Percentiles rank a stretch among this genome's conserved stretches.
phyloP scores from a whole-genome alignment of 1,139 yeast genomes.

The Martiniozyma asiatica region DNA sequence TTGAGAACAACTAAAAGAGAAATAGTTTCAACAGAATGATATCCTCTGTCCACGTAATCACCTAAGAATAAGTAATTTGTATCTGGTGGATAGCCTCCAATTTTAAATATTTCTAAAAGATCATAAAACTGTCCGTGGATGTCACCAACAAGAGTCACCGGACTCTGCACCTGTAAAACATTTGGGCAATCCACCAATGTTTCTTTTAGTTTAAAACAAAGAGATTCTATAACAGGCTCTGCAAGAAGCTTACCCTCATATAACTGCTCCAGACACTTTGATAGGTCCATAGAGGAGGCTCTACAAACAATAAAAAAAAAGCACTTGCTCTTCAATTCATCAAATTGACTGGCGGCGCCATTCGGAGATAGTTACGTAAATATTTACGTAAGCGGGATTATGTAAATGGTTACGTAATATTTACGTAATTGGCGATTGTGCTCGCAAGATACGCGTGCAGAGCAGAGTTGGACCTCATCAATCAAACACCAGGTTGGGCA shows the following conservation, averaged over 20 bases:
- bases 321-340: too few species aligned
- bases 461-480: too few species aligned
- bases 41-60: slow-evolving; percentile 85
- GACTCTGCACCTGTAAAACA: slow-evolving; percentile 71
- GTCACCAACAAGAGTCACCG: slow-evolving; percentile 96
- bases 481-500: too few species aligned
- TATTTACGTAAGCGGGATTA: too few species aligned
- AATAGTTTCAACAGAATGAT: slow-evolving; percentile 86
- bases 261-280: slow-evolving; percentile 47
- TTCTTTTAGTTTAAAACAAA: slow-evolving; percentile 64
- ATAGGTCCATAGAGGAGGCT: too few species aligned
- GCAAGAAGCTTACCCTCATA: slow-evolving; percentile 55
- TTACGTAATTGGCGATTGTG: too few species aligned
- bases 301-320: too few species aligned
- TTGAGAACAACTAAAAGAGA: slow-evolving; percentile 73
- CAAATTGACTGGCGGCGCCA: too few species aligned
- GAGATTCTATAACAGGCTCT: slow-evolving; percentile 51
- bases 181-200: slow-evolving; percentile 68
- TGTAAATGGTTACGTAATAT: too few species aligned
- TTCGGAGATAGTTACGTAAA: too few species aligned
- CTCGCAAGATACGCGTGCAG: too few species aligned
- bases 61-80: slow-evolving; percentile 89
- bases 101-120: slow-evolving; percentile 76
- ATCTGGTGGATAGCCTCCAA: slow-evolving; percentile 88
- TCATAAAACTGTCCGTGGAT: slow-evolving; percentile 98